Conservation (phyloP, 768 basidiomycete genomes). For the Amanita phalloides region DNA sequence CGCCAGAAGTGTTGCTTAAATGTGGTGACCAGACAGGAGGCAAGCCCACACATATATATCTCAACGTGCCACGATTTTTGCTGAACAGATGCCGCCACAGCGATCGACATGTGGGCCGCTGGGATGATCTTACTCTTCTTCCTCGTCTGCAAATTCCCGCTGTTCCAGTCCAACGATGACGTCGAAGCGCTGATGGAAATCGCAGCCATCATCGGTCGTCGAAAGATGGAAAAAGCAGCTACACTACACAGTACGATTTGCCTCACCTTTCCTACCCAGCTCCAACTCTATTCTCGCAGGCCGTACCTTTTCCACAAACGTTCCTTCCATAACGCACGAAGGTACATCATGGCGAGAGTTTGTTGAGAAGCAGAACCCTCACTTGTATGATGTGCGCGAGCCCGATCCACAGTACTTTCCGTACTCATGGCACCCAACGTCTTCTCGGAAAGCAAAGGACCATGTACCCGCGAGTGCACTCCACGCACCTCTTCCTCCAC, state of each 20-base stretch:
- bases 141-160: conserved; percentile 83
- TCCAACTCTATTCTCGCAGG: conserved; percentile 32
- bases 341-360: conserved; percentile 67
- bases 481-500: not conserved
- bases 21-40: conserved; percentile 90
- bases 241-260: conserved; percentile 74
- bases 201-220: conserved; percentile 73
- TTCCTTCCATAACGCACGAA: conserved; percentile 62
- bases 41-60: conserved; percentile 24
- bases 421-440: conserved; percentile 22
- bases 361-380: conserved; percentile 70
- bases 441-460: conserved; percentile 12
- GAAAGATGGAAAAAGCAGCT: conserved; percentile 76
- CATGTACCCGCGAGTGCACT: conserved; percentile 6
- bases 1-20: conserved; percentile 92
- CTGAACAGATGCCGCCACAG: conserved; percentile 27
- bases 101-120: conserved; percentile 94
- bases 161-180: conserved; percentile 92
- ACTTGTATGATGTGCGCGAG: conserved; percentile 39
- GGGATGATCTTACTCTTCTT: conserved; percentile 92
- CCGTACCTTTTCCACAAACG: conserved; percentile 83
- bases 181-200: conserved; percentile 95
- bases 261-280: not conserved
- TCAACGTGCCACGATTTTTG: not conserved
- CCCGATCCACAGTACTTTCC: conserved; percentile 48